Evolutionary conservation across 495 filamentous ascomycete species (phyloP).

Genomic region (Amorphotheca resinae): DNA sequence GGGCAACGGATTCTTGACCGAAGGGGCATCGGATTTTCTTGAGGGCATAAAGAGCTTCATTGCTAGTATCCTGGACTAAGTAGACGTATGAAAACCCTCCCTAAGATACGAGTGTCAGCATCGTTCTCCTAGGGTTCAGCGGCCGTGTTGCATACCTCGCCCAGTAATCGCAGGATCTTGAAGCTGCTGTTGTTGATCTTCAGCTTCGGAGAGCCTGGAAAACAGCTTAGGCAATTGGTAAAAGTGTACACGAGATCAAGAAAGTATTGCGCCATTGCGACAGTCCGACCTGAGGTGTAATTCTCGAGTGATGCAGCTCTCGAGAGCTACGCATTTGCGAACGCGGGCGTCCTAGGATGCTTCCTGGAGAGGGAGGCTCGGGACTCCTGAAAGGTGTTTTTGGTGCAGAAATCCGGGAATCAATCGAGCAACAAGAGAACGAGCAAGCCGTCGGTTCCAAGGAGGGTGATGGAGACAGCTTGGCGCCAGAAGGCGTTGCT

Average conservation of each 20-base stretch:
- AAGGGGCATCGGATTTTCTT: constrained; percentile 99
- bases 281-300: constrained; percentile 6
- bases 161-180: constrained; percentile 85
- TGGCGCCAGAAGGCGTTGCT: too few relatives aligned
- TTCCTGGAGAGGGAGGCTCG: too few relatives aligned
- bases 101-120: constrained; percentile 27
- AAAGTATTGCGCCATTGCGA: constrained; percentile 63
- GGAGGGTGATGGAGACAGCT: too few relatives aligned
- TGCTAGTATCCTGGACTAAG: constrained; percentile 81
- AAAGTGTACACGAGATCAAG: constrained; percentile 83
- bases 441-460: too few relatives aligned
- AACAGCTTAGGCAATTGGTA: constrained; percentile 89
- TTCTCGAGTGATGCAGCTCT: constrained; percentile 5
- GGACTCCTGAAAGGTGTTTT: too few relatives aligned
- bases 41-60: constrained; percentile 74
- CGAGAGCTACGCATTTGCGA: too few relatives aligned
- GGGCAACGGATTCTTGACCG: constrained; percentile 86
- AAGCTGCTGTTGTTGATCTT: constrained; percentile 92
- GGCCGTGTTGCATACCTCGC: constrained; percentile 51
- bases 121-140: not conserved
- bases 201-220: constrained; percentile 81
- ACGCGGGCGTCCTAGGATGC: too few relatives aligned
- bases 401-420: too few relatives aligned
- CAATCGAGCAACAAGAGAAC: too few relatives aligned
- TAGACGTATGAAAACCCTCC: constrained; percentile 98